These are phyloP conservation scores for Tilletia walkeri DNA, from an alignment of 1,284 basidiomycete genomes.

Conservation along the genomic window DNA sequence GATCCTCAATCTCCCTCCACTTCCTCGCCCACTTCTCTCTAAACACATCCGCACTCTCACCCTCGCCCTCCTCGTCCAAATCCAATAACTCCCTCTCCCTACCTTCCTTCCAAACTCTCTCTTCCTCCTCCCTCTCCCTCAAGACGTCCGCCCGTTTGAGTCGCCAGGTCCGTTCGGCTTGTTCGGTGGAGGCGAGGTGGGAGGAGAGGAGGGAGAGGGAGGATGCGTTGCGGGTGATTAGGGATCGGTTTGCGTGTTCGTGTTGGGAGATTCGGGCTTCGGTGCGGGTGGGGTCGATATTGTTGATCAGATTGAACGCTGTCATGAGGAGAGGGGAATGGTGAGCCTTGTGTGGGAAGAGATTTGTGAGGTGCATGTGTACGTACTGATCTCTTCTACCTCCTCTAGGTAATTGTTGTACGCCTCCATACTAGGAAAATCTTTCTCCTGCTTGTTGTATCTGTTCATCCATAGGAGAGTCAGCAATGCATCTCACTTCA, in stretches of 20 bases:
- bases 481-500: neutral
- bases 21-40: constrained; percentile 26
- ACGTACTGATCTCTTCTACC: constrained; percentile 88
- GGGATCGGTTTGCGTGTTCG: constrained; percentile 58
- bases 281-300: constrained; percentile 78
- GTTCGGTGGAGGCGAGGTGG: constrained; percentile 26
- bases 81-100: constrained; percentile 47
- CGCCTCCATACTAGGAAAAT: constrained; percentile 76
- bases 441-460: constrained; percentile 76
- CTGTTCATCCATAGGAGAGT: neutral
- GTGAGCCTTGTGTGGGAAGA: neutral
- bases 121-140: constrained; percentile 41
- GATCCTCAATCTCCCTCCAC: constrained; percentile 31
- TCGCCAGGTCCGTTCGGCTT: constrained; percentile 35
- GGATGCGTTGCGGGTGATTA: constrained; percentile 1
- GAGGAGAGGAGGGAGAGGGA: neutral
- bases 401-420: constrained; percentile 97
- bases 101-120: constrained; percentile 33
- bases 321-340: constrained; percentile 24
- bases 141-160: constrained; percentile 38
- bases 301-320: constrained; percentile 96
- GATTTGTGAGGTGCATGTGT: too few species aligned
- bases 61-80: constrained; percentile 25
- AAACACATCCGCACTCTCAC: constrained; percentile 19
- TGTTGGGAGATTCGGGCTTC: constrained; percentile 71